Percentiles rank a stretch among this genome's conserved stretches.
Conservation (phyloP, 2,329 filamentous ascomycete genomes). For the Monilinia polystroma region DNA sequence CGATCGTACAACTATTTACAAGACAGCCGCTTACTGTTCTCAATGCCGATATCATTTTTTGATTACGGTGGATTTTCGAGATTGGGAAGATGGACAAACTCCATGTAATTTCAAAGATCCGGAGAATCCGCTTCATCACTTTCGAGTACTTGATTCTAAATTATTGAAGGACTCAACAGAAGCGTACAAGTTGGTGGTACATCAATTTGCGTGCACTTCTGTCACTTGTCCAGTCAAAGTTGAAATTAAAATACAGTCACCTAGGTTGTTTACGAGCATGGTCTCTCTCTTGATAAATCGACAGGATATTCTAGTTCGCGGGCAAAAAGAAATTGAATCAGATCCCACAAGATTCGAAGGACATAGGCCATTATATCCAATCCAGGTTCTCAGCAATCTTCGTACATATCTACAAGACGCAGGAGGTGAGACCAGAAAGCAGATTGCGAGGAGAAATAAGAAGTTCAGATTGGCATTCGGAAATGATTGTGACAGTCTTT, state of each 20-base stretch:
- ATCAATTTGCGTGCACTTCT: conserved; percentile 59
- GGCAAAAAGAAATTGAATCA: conserved; percentile 50
- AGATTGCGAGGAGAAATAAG: conserved; percentile 60
- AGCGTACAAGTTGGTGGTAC: conserved; percentile 43
- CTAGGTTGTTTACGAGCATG: conserved; percentile 50
- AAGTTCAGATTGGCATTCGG: conserved; percentile 64
- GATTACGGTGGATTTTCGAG: conserved; percentile 53
- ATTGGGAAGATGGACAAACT: conserved; percentile 39
- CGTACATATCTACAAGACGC: conserved; percentile 60
- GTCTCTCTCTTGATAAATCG: conserved; percentile 54
- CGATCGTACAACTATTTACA: conserved; percentile 48
- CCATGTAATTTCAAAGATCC: conserved; percentile 42
- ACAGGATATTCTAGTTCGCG: conserved; percentile 51
- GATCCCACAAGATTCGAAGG: conserved; percentile 53
- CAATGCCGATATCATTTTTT: conserved; percentile 63
- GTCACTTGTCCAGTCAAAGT: conserved; percentile 54
- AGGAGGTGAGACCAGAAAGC: conserved; percentile 44
- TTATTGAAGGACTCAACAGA: conserved; percentile 40
- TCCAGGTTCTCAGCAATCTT: conserved; percentile 56
- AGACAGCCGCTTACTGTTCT: conserved; percentile 59
- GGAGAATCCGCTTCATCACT: conserved; percentile 61
- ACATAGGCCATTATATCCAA: conserved; percentile 50
- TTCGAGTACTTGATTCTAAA: conserved; percentile 45
- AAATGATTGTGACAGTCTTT: conserved; percentile 56
- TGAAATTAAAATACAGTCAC: conserved; percentile 52